Evolutionary conservation across 805 yeast genomes (phyloP).

Genomic region (Saccharomycopsis guyanensis): DNA sequence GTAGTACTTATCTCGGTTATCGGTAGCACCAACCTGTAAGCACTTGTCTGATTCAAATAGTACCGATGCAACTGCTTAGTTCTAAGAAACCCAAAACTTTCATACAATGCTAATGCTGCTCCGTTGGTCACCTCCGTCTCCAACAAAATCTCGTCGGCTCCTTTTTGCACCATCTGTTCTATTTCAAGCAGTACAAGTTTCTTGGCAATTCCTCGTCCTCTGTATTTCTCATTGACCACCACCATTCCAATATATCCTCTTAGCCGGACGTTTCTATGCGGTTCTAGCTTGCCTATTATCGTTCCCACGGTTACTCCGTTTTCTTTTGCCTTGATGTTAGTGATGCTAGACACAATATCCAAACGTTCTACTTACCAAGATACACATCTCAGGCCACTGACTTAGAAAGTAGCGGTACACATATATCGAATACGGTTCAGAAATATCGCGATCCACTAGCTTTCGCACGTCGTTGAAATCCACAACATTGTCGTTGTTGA

Average conservation of each 20-base stretch:
- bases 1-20: slow-evolving; percentile 50
- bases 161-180: slow-evolving; percentile 50
- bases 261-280: slow-evolving; percentile 61
- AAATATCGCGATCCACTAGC: slow-evolving; percentile 64
- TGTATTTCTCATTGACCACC: slow-evolving; percentile 62
- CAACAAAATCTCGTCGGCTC: slow-evolving; percentile 84
- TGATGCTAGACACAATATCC: too few species aligned
- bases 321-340: slow-evolving; percentile 19
- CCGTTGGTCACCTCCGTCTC: slow-evolving; percentile 84
- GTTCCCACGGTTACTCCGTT: slow-evolving; percentile 57
- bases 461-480: slow-evolving; percentile 45
- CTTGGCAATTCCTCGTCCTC: slow-evolving; percentile 82
- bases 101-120: slow-evolving; percentile 64
- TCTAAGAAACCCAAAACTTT: slow-evolving; percentile 67
- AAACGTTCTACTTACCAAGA: slow-evolving; percentile 47
- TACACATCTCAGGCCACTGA: slow-evolving; percentile 84
- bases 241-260: slow-evolving; percentile 97
- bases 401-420: slow-evolving; percentile 86
- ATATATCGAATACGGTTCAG: slow-evolving; percentile 91
- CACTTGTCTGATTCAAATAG: slow-evolving; percentile 89
- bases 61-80: slow-evolving; percentile 75
- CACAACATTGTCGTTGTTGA: slow-evolving; percentile 25
- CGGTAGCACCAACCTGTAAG: slow-evolving; percentile 80
- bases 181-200: slow-evolving; percentile 56
- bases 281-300: slow-evolving; percentile 73